These are phyloP conservation scores for Penicillium ochrochloron DNA, from an alignment of 495 filamentous ascomycete genomes.

Conservation along the genomic window DNA sequence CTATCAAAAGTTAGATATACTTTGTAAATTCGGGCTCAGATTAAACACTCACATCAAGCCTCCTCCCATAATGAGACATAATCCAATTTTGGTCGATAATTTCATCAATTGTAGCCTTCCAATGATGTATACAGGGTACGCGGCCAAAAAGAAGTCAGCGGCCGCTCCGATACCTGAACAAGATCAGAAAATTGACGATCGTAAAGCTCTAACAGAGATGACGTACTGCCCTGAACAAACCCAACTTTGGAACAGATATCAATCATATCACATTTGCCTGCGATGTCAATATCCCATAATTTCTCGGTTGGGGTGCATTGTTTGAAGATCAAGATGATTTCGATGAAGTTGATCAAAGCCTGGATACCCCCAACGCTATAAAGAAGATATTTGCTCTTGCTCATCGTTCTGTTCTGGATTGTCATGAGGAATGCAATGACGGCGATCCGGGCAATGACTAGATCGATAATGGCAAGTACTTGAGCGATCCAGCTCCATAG, in stretches of 20 bases:
- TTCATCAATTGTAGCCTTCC: constrained; percentile 36
- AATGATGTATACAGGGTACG: constrained; percentile 40
- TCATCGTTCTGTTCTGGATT: constrained; percentile 31
- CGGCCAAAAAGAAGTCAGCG: constrained; percentile 39
- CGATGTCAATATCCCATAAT: constrained; percentile 30
- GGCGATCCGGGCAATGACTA: constrained; percentile 33
- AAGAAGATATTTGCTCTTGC: constrained; percentile 26
- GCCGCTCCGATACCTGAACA: constrained; percentile 32
- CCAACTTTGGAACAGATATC: constrained; percentile 26
- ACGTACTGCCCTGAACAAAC: constrained; percentile 35
- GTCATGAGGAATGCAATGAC: constrained; percentile 40
- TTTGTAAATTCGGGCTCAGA: neutral
- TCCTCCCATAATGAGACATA: constrained; percentile 44
- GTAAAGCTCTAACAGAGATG: neutral
- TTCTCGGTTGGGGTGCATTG: constrained; percentile 34
- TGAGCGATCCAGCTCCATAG: constrained; percentile 41
- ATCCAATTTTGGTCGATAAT: constrained; percentile 36
- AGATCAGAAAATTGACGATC: neutral
- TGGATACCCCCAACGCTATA: constrained; percentile 35
- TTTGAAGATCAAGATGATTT: constrained; percentile 29
- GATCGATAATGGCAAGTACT: constrained; percentile 26
- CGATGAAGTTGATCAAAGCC: constrained; percentile 28
- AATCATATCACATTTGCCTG: constrained; percentile 32
- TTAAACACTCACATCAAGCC: constrained; percentile 38
- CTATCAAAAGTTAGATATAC: constrained; percentile 11